Base-by-base conservation (phyloP, 2,329 filamentous ascomycete genomes). In the Nemania abortiva region DNA sequence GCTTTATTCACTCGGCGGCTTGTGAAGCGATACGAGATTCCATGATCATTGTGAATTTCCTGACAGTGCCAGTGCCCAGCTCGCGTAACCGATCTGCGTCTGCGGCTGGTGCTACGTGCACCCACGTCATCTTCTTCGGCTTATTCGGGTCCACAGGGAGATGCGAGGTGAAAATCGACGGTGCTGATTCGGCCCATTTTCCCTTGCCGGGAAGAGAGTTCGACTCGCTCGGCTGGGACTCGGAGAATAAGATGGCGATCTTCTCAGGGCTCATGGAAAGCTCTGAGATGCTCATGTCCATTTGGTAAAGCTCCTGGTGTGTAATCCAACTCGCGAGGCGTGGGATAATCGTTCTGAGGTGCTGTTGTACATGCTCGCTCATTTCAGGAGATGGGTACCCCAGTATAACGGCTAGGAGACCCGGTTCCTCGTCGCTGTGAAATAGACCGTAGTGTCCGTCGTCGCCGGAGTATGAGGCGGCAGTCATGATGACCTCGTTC, bases 391-490 rank as follows among this genome's bases (percentile, higher is more conserved):
- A 55, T 10, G 11, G 56, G n/a, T 62, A 69, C 11, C 63, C 70
- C 13, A 59, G 20, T 49, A 72, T 31, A 11, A 68, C 22, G 18
- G 63, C 70, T 0, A 72, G 34, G 2, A 58, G 60, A 53, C 63
- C 60, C 3, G 70, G 65, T 24, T 70, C 55, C 2, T 71, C 47
- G 18, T 63, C 56, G 58, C 70, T 65, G 47, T 69, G 68, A n/a
- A 61, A 69, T 9, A 72, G 39, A 10, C 34, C 53, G 45, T 72
- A 56, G 20, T 63, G 52, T 24, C 61, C 52, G 4, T 27, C 27
- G 22, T 34, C 54, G 1, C 53, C 42, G 7, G 66, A 47, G 60
- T 61, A 53, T 18, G 58, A 18, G n/a, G 66, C 65, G 3, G 55
- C 37, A 13, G 20, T 37, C 15, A 55, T 7, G 6, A 68, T 34